phyloP scores from a whole-genome alignment of 2,329 filamentous ascomycete species.

The Paraphoma sp. region DNA sequence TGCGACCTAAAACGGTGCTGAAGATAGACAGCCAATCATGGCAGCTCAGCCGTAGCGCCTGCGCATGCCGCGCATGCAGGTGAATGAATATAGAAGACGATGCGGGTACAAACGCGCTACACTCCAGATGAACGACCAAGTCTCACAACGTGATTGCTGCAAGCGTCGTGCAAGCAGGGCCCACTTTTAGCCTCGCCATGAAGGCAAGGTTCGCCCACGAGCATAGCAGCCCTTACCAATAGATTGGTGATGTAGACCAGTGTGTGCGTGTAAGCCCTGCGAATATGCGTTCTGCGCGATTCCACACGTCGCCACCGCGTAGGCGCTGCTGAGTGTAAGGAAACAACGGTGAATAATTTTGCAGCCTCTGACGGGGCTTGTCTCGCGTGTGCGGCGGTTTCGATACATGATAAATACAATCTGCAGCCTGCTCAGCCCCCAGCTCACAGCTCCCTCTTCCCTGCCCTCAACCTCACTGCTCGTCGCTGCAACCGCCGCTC shows the following conservation, averaged over 20 bases:
- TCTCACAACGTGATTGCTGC: conserved; percentile 25
- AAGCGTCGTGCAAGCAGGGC: conserved; percentile 12
- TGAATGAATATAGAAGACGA: conserved; percentile 19
- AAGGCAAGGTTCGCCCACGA: conserved; percentile 9
- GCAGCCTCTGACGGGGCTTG: conserved; percentile 28
- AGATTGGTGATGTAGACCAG: conserved; percentile 10
- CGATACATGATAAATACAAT: conserved; percentile 32
- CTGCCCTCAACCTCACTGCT: conserved; percentile 7
- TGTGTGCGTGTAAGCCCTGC: conserved; percentile 29
- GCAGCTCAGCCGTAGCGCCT: conserved; percentile 10
- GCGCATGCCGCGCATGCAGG: conserved; percentile 25
- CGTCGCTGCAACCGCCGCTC: conserved; percentile 2
- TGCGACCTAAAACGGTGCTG: conserved; percentile 8
- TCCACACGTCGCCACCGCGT: conserved; percentile 39
- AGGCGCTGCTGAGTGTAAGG: conserved; percentile 19
- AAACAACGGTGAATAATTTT: conserved; percentile 41
- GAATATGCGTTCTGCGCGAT: conserved; percentile 23
- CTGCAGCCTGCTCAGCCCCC: conserved; percentile 16
- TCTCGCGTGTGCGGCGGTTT: conserved; percentile 22
- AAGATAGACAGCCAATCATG: conserved; percentile 3
- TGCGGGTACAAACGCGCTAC: conserved; percentile 22
- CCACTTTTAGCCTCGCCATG: conserved; percentile 12
- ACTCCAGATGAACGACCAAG: conserved; percentile 21
- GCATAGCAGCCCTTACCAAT: conserved; percentile 17
- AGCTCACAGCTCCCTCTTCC: conserved; percentile 5